A percentile compares a stretch with the other conserved stretches of the same genome.
These are phyloP conservation scores for Medicago arabica DNA, from an alignment of 306 rosid species.

Conservation along the genomic window DNA sequence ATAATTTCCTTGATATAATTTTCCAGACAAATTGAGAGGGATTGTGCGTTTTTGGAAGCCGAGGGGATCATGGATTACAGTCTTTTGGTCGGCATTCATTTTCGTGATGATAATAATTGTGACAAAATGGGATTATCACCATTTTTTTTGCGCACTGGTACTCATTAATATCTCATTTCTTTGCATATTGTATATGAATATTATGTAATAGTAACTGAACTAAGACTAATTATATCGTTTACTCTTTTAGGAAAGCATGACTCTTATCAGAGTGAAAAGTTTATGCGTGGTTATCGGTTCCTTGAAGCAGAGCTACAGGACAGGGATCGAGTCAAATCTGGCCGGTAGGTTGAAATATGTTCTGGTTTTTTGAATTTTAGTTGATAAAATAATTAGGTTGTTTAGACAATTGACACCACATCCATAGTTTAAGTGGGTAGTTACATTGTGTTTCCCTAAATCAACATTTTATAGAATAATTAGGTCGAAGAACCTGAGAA, in stretches of 20 bases:
- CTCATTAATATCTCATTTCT: constrained; percentile 20
- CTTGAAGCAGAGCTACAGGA: constrained; percentile 97
- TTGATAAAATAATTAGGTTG: background rate
- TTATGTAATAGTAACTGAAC: background rate
- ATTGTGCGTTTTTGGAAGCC: constrained; percentile 91
- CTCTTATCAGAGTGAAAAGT: constrained; percentile 87
- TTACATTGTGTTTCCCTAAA: background rate
- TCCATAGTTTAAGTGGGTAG: background rate
- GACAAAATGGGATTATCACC: constrained; percentile 93
- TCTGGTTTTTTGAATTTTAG: background rate
- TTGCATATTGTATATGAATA: constrained; percentile 2
- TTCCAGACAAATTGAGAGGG: constrained; percentile 84
- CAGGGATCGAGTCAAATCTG: constrained; percentile 84
- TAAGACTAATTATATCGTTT: constrained; percentile 16
- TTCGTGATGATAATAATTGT: constrained; percentile 72
- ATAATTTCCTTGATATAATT: constrained; percentile 29
- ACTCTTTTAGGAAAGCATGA: constrained; percentile 68
- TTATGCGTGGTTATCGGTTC: constrained; percentile 93
- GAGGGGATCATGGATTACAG: constrained; percentile 99
- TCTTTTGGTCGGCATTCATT: constrained; percentile 92
- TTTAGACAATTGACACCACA: background rate
- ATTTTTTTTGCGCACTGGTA: constrained; percentile 86
- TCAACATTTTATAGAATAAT: too few relatives aligned
- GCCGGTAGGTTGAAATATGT: constrained; percentile 66
- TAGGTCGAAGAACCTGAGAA: background rate